Evolutionary conservation across 768 basidiomycete species (phyloP), one percentile per base, ranked within the genome.

Genomic region (Leccinum longicurvipes): DNA sequence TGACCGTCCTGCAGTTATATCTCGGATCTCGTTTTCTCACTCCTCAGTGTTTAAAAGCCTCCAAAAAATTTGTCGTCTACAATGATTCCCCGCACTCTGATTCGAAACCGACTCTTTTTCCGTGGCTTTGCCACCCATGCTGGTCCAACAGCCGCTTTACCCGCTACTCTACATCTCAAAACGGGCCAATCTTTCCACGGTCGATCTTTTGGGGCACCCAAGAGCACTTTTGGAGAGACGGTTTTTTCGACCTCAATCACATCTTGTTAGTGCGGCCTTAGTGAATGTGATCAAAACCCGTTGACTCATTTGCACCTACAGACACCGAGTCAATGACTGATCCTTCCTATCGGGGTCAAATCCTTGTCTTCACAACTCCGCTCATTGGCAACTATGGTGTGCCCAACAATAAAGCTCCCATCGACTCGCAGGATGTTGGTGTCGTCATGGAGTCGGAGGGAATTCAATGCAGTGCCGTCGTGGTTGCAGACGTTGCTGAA

Each of bases 291-390:
- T 57, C 39, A 51, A 53, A 54, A 59, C 42, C 44, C 45, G 5
- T 47, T 63, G 51, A 54, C 17, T 11, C n/a, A 9, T 58, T 56
- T 60, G 56, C 59, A 57, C 19, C 25, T 39, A n/a, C 67, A 96
- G 94, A 99, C 72, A 98, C 96, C 47, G 97, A 99, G 75, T 97
- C 93, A 8, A 98, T 99, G 97, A 99, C 97, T 34, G 97, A 99
- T 72, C 97, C 97, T 7, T 98, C 97, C 8, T 98, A 99, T 74
- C 90, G 93, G 31, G 89, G 93, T 50, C 97, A 99, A 74, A 96
- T 99, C 67, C 83, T 99, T 60, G 97, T 99, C 55, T 99, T 99
- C 77, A 99, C 97, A 44, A 89, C 95, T 0, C 97, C 97, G 10
- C 84, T 99, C 73, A 97, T 99, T 61, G 97, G 97, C 39, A 99